These are phyloP conservation scores for Sclerotinia glacialis DNA, from an alignment of 2,329 filamentous ascomycete genomes.

Conservation along the genomic window DNA sequence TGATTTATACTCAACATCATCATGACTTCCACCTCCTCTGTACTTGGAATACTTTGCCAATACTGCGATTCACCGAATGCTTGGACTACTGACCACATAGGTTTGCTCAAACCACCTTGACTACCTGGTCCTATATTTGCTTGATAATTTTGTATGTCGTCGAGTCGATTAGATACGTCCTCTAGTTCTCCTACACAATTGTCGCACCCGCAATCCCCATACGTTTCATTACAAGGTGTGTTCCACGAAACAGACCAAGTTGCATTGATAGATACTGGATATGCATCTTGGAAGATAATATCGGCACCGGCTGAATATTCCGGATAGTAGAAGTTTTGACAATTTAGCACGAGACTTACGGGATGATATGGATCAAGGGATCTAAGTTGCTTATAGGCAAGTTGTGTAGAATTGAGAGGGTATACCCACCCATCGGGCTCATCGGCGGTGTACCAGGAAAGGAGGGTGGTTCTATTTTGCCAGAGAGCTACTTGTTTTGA, in stretches of 20 bases:
- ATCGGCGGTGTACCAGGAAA: conserved; percentile 54
- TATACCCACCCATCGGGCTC: conserved; percentile 46
- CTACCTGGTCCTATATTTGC: conserved; percentile 39
- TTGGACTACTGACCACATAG: conserved; percentile 50
- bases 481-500: conserved; percentile 34
- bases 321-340: conserved; percentile 51
- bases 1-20: conserved; percentile 49
- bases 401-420: conserved; percentile 45
- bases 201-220: conserved; percentile 54
- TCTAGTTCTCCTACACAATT: conserved; percentile 44
- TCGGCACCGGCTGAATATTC: conserved; percentile 51
- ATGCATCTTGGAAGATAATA: conserved; percentile 51
- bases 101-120: conserved; percentile 39
- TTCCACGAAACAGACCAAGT: conserved; percentile 46
- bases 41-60: conserved; percentile 48
- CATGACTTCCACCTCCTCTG: conserved; percentile 48
- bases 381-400: conserved; percentile 46
- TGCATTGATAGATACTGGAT: conserved; percentile 49
- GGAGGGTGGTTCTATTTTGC: conserved; percentile 42
- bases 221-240: conserved; percentile 50
- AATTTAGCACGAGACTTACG: conserved; percentile 51
- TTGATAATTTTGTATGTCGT: conserved; percentile 44
- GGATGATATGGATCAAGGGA: conserved; percentile 52
- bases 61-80: conserved; percentile 46
- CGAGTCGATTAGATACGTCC: conserved; percentile 47